A percentile compares a stretch with the other conserved stretches of the same genome.
phyloP scores from a whole-genome alignment of 345 rosid genomes.

The Citrus australasica region DNA sequence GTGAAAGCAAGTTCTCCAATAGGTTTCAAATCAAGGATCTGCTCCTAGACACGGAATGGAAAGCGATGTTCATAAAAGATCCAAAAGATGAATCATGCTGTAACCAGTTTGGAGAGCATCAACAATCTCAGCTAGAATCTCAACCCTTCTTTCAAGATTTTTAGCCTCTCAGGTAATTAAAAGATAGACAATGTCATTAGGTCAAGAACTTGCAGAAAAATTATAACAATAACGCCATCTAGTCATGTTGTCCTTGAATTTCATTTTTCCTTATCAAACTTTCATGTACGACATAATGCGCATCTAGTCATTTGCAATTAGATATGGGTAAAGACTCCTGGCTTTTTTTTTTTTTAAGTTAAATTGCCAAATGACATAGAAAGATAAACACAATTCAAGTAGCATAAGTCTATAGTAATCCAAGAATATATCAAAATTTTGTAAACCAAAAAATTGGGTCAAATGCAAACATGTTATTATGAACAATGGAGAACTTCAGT shows the following conservation, averaged over 20 bases:
- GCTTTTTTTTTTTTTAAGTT: background rate
- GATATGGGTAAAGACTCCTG: background rate
- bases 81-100: background rate
- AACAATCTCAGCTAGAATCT: background rate
- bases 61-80: background rate
- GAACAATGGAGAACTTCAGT: background rate
- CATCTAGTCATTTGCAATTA: background rate
- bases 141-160: background rate
- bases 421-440: background rate
- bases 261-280: background rate
- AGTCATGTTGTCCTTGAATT: background rate
- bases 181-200: background rate
- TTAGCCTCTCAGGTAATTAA: background rate
- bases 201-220: background rate
- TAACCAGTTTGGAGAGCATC: background rate
- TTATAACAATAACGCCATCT: background rate
- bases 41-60: background rate
- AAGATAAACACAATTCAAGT: background rate
- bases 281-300: background rate
- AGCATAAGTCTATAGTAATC: background rate
- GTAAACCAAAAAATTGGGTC: background rate
- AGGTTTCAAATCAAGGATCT: background rate
- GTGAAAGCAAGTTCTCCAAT: background rate
- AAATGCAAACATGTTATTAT: background rate
- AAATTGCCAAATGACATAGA: background rate